Evolutionary conservation across 2,329 filamentous ascomycete species (phyloP), one percentile per base, ranked within the genome.

Genomic region (Passalora sequoiae): DNA sequence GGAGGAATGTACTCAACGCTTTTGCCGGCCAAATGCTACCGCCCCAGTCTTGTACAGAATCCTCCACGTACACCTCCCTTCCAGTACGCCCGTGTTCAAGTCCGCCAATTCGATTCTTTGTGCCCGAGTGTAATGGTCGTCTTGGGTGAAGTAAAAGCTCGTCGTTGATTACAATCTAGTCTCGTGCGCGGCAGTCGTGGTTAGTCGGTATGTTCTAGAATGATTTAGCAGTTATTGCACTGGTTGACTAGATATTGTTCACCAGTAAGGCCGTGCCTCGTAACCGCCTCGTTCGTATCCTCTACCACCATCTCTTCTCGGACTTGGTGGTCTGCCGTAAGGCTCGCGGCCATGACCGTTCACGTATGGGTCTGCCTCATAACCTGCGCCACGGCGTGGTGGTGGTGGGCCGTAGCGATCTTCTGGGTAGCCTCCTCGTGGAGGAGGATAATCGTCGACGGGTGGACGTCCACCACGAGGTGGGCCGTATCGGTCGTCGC

Each of bases 371-470:
- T 82, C 79, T 49, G 69, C 63, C 54, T 80, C 77, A 60, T 77
- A 77, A 33, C 66, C 65, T 33, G 66, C 65, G 46, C 69, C 69
- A 47, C 66, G 58, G 20, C 46, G 46, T 30, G 60, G 60, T 45
- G 60, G 58, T 38, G 60, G 61, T 27, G 54, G 56, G 51, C 71
- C 73, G 68, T 91, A 92, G 21, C 84, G 83, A 58, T 92, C 87
- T 46, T 89, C 84, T 60, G 85, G 86, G 53, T 70, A 71, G 72
- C 66, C 59, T 54, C 74, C 56, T 50, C 84, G 74, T 43, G 76
- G 74, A 44, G 77, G 78, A 42, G 81, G 80, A 59, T 73, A 72
- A 56, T 94, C 92, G 60, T 94, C 89, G 49, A 89, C 84, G 51
- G 85, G 74, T 32, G 84, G 82, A 16, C 73, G 74, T 16, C 38